Evolutionary conservation across 129 eudicot genomes (phyloP), one percentile per base, ranked within the genome.

Genomic region (Tagetes patula): DNA sequence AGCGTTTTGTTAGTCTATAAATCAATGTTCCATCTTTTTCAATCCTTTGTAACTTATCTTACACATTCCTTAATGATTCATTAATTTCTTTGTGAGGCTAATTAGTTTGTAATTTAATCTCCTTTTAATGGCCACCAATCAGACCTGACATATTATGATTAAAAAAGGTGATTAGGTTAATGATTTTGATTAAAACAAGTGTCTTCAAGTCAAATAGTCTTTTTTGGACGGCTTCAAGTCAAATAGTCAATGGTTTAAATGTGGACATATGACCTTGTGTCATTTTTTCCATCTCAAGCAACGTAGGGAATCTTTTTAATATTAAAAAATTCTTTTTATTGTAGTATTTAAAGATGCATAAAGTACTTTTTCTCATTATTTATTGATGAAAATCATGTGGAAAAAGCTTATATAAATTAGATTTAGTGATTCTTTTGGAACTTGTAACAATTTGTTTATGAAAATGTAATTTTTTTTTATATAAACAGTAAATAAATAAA

Each of bases 71-170:
- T 20, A 20, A 20, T 20, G 27, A 20, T 20, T 20, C 27, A 20
- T 20, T 20, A 20, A 20, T 20, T 20, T 20, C 27, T 20, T 20
- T 20, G 27, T 20, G 27, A 20, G 27, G 27, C 27, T 20, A 20
- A 20, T 20, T 20, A 20, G 27, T 20, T 20, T 20, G 27, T 20
- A 20, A 20, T 20, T 20, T 20, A 20, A 20, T 20, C 27, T 20
- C 27, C 27, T 20, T 20, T 8, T 30, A 56, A 8, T 56, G 30
- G 8, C 4, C 63, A 30, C 54, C 62, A 56, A 72, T 56, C 54
- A n/a, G 65, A 48, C 38, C 69, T 60, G 70, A 61, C 60, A n/a
- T 38, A 60, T 32, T 56, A 60, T 45, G 60, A 60, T 45, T 33
- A 46, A 2, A 33, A 37, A 42, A 36, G n/a, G 39, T 48, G 30